Evolutionary conservation across 192 early-diverging fungal genomes (phyloP), one percentile per base, ranked within the genome.

Genomic region (Coemansia sp.): DNA sequence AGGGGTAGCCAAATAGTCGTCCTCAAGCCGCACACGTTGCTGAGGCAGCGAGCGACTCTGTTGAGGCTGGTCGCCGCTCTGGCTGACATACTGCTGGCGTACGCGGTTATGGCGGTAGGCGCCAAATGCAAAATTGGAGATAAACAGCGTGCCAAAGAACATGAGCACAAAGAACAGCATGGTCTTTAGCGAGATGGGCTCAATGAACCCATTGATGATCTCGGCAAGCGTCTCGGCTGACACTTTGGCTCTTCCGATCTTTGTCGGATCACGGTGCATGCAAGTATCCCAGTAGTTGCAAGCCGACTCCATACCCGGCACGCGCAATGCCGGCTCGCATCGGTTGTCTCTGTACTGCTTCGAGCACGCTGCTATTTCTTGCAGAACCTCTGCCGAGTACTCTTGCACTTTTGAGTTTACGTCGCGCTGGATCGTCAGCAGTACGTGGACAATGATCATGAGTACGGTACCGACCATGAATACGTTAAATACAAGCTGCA

Each of bases 141-240:
- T 44, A 24, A 78, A 63, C 63, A 83, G 46, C 2, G 85, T 79
- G 62, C 85, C 81, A 51, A 86, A 71, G 59, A 84, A 84, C 62
- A 84, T 52, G 34, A 76, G 59, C 52, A 80, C 65, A 72, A 86
- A 84, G 57, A 86, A 84, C 64, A 74, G 88, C 91, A 96, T 91
- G 0, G 93, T 92, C 65, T 96, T 96, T 62, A 91, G 89, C n/a
- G 93, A 93, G 8, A 96, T 87, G 9, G 92, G 90, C 34, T 96
- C 90, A 38, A 94, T 88, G 66, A 96, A 91, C 40, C 91, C 87
- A 66, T 94, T 95, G 54, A 93, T 75, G 34, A 95, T 94, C 52
- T 91, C 89, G 27, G 91, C 94, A 75, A 95, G 78, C 0, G 93
- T 92, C 71, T 96, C 91, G 2, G 94, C 93, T 0, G 91, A 90